A percentile compares a stretch with the other conserved stretches of the same genome.
Evolutionary conservation across 306 rosid genomes (phyloP).

Genomic region (Citrullus mucosospermus): DNA sequence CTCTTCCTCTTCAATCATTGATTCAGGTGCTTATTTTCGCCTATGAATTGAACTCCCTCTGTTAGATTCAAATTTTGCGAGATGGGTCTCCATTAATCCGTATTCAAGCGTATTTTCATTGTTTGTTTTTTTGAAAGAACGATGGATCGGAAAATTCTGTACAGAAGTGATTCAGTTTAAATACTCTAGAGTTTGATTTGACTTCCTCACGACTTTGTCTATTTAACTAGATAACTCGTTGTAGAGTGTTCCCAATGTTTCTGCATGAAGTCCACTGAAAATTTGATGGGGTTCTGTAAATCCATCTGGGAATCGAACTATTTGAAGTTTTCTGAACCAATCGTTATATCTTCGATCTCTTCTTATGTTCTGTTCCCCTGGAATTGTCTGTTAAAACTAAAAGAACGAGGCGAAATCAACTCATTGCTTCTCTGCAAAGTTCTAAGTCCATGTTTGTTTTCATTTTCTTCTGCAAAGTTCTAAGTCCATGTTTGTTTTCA

Average conservation of each 20-base stretch:
- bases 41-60: not conserved
- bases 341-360: not conserved
- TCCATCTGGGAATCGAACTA: not conserved
- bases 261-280: not conserved
- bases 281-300: not conserved
- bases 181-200: not conserved
- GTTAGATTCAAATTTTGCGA: not conserved
- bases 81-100: not conserved
- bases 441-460: not conserved
- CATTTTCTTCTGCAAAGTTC: not conserved
- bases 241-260: not conserved
- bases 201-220: not conserved
- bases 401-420: not conserved
- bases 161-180: not conserved
- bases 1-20: conserved; percentile 2
- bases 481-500: not conserved
- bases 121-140: not conserved
- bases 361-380: not conserved
- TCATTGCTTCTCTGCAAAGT: not conserved
- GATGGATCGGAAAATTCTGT: not conserved
- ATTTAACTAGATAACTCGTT: not conserved
- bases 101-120: too few relatives aligned
- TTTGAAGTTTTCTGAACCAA: not conserved
- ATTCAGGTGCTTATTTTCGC: not conserved
- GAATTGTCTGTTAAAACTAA: not conserved